Conservation (phyloP, 2,329 filamentous ascomycete genomes). For the Scolecobasidium constrictum region DNA sequence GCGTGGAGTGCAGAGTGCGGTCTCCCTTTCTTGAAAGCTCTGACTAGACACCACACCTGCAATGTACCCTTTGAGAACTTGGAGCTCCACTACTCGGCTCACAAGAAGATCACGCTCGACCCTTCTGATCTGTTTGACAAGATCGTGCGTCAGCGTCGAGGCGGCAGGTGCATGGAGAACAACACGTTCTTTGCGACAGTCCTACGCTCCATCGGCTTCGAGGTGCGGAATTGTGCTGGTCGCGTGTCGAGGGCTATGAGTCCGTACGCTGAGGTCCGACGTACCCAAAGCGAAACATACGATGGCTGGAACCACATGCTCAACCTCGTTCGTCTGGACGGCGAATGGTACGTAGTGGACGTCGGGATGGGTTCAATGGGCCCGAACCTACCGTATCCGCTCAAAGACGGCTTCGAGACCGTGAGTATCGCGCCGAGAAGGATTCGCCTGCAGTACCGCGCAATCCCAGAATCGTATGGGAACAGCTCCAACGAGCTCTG, state of each 20-base stretch:
- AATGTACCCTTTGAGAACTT: conserved; percentile 47
- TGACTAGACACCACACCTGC: conserved; percentile 24
- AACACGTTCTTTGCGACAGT: conserved; percentile 42
- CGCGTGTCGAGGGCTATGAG: conserved; percentile 13
- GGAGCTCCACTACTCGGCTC: conserved; percentile 35
- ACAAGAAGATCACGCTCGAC: conserved; percentile 35
- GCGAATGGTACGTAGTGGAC: conserved; percentile 26
- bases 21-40: background rate
- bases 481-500: conserved; percentile 29
- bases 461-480: conserved; percentile 19
- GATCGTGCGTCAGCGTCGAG: conserved; percentile 35
- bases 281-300: conserved; percentile 3
- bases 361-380: conserved; percentile 30
- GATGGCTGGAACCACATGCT: conserved; percentile 32
- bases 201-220: conserved; percentile 40
- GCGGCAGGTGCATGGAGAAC: conserved; percentile 53
- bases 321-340: conserved; percentile 29
- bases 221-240: conserved; percentile 28
- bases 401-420: conserved; percentile 13
- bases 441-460: conserved; percentile 15
- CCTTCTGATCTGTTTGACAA: conserved; percentile 41
- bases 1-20: background rate
- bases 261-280: conserved; percentile 6
- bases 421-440: conserved; percentile 7
- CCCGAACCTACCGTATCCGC: conserved; percentile 20